Base-by-base conservation (phyloP, 139 green algal species). In the Zygnema cylindricum region DNA sequence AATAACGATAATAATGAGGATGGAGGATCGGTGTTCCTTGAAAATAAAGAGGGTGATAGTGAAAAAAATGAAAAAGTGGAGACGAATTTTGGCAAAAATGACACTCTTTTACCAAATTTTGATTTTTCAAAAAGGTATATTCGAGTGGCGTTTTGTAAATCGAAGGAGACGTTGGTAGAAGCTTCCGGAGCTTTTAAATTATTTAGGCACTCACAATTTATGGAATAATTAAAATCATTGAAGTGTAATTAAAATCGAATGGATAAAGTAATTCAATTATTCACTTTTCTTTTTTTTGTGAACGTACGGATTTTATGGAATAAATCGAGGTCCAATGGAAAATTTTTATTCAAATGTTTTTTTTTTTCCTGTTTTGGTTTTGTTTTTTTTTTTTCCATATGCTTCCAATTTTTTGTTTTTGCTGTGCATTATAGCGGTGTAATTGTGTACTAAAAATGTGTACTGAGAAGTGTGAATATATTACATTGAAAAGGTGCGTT, bases 141-240 rank as follows among this genome's bases (percentile, higher is more conserved):
- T 1, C 38, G 85, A 33, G 75, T 86, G 69, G 75, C 75, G 25
- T 86, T 90, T 3, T 90, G 85, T 75, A 90, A 90, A 43, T 57
- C 71, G 16, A 69, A 81, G 85, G 39, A 75, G 76, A 90, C 85
- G 11, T n/a, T 90, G 7, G 1, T 32, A 63, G 85, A 77, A 0
- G 85, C 85, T 63, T 23, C 49, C 7, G 49, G 7, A 63, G 49
- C 49, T 16, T 63, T 63, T 16, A 63, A 63, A 63, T 63, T 63
- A 25, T 63, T 63, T 25, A 16, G 49, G 49, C 16, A 25, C 49
- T 63, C 16, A 63, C 7, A 16, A 63, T 25, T 63, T 63, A 63
- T 63, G 16, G 49, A 16, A 16, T 16, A 63, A 25, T 63, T 7
- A 63, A 16, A n/a, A n/a, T n/a, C n/a, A 16, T 63, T 63, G 49